Conservation (phyloP, 306 rosid genomes). For the Datisca glomerata region DNA sequence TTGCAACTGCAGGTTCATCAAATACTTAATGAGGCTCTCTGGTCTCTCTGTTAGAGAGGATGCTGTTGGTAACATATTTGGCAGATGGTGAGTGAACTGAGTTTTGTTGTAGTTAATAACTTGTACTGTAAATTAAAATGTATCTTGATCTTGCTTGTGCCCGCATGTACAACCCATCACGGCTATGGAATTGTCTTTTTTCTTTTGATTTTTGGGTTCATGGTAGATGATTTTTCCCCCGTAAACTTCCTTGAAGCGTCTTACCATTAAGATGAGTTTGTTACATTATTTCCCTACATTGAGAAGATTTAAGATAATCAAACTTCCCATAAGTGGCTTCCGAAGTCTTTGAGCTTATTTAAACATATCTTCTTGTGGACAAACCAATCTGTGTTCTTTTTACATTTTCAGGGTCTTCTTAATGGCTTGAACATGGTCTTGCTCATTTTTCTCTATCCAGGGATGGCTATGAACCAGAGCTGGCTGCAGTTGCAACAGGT, state of each 20-base stretch:
- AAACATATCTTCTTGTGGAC: background rate
- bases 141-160: too few species aligned
- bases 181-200: too few species aligned
- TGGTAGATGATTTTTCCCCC: too few species aligned
- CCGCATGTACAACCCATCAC: too few species aligned
- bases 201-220: too few species aligned
- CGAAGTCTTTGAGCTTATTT: too few species aligned
- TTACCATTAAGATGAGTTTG: too few species aligned
- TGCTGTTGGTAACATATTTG: constrained; percentile 89
- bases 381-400: background rate
- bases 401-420: background rate
- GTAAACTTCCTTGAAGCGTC: too few species aligned
- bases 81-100: constrained; percentile 56
- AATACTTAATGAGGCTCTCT: constrained; percentile 67
- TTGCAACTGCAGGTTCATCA: constrained; percentile 51
- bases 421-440: constrained; percentile 1
- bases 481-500: constrained; percentile 84
- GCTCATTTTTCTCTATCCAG: constrained; percentile 20
- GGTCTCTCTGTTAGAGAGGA: constrained; percentile 90
- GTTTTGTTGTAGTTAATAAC: background rate
- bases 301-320: too few species aligned
- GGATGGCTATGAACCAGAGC: constrained; percentile 64
- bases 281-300: too few species aligned
- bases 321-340: too few species aligned
- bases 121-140: too few species aligned